Percentiles rank a stretch among this genome's conserved stretches.
Evolutionary conservation across 2,329 filamentous ascomycete genomes (phyloP).

Genomic region (Falciphora oryzae): DNA sequence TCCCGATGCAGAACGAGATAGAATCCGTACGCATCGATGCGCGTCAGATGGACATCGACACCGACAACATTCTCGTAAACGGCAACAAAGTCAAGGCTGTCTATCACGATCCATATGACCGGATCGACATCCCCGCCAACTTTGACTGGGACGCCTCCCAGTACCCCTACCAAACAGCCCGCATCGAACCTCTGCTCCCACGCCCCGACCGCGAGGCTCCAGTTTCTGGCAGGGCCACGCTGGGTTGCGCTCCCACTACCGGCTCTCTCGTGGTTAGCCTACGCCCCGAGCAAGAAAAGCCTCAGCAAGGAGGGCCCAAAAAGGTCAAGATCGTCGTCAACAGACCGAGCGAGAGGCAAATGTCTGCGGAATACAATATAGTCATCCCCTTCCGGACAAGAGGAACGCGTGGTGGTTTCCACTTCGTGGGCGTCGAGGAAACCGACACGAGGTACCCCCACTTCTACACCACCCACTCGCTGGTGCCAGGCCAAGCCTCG

Average conservation of each 20-base stretch:
- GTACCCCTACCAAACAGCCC: conserved; percentile 68
- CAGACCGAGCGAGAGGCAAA: conserved; percentile 2
- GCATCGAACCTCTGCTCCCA: conserved; percentile 48
- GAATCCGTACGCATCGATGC: conserved; percentile 55
- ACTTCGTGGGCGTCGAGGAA: conserved; percentile 82
- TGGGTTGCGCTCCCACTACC: conserved; percentile 51
- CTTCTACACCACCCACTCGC: conserved; percentile 78
- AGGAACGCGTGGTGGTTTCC: conserved; percentile 76
- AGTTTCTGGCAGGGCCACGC: conserved; percentile 47
- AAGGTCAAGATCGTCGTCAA: conserved; percentile 7
- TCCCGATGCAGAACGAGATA: conserved; percentile 50
- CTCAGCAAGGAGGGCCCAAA: background rate
- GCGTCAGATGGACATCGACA: conserved; percentile 55
- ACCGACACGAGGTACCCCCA: conserved; percentile 83
- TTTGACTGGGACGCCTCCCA: conserved; percentile 65
- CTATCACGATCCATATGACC: conserved; percentile 62
- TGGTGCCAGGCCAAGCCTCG: conserved; percentile 71
- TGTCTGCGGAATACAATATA: conserved; percentile 28
- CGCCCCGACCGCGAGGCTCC: conserved; percentile 47
- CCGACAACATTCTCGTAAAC: conserved; percentile 46
- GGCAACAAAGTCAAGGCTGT: conserved; percentile 37
- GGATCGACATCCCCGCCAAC: conserved; percentile 52
- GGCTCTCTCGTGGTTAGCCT: conserved; percentile 41
- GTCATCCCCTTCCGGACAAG: conserved; percentile 72
- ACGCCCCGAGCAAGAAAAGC: conserved; percentile 29